A percentile compares a stretch with the other conserved stretches of the same genome.
Evolutionary conservation across 2,329 filamentous ascomycete genomes (phyloP).

Genomic region (Diaporthe eres): DNA sequence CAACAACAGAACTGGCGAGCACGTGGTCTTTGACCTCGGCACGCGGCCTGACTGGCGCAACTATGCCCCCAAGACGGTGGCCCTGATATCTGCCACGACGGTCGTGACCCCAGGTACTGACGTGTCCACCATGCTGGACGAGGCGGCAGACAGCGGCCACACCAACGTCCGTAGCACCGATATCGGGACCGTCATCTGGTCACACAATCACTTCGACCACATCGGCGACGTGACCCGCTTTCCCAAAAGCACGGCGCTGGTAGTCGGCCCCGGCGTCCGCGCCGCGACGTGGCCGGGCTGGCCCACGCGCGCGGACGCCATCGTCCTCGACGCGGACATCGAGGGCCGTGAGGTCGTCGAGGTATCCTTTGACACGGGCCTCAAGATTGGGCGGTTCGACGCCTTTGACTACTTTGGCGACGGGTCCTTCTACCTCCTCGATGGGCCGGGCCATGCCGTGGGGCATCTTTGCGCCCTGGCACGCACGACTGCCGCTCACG

Average conservation of each 20-base stretch:
- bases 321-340: constrained; percentile 47
- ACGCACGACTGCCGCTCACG: constrained; percentile 21
- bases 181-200: constrained; percentile 44
- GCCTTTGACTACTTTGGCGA: constrained; percentile 47
- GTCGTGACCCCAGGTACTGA: constrained; percentile 54
- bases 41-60: constrained; percentile 59
- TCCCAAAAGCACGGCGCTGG: constrained; percentile 55
- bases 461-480: constrained; percentile 42
- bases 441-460: constrained; percentile 45
- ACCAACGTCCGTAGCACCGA: not conserved
- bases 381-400: constrained; percentile 48
- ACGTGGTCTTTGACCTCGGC: constrained; percentile 53
- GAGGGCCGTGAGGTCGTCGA: constrained; percentile 44
- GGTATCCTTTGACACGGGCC: constrained; percentile 33
- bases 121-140: constrained; percentile 56
- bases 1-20: constrained; percentile 9
- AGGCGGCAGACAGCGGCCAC: constrained; percentile 46
- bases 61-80: constrained; percentile 49
- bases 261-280: constrained; percentile 65
- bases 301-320: constrained; percentile 52
- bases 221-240: constrained; percentile 62
- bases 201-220: constrained; percentile 63
- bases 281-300: constrained; percentile 58
- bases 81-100: constrained; percentile 46
- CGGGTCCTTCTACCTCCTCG: constrained; percentile 46